Conservation (phyloP, 768 basidiomycete genomes). For the Rhodotorula taiwanensis region DNA sequence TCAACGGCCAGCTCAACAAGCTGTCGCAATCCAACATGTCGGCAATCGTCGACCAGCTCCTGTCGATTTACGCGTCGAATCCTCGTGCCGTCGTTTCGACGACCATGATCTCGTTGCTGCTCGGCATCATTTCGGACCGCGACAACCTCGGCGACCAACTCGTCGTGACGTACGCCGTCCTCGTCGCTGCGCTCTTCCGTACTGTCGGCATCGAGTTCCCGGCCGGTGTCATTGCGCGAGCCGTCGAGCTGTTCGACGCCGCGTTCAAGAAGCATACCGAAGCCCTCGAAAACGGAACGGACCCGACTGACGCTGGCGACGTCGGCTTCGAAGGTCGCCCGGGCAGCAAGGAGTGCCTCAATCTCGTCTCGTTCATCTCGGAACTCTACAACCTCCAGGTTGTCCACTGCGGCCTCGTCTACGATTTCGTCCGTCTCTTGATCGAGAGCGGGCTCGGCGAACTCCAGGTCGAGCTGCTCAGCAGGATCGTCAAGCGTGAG, state of each 20-base stretch:
- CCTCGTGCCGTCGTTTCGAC: constrained; percentile 33
- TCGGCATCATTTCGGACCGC: constrained; percentile 34
- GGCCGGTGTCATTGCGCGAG: constrained; percentile 20
- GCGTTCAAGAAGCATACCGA: constrained; percentile 15
- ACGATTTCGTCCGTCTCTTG: constrained; percentile 75
- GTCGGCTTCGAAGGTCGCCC: constrained; percentile 31
- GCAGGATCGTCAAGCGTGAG: constrained; percentile 73
- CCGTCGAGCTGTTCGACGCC: constrained; percentile 21
- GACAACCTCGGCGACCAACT: constrained; percentile 39
- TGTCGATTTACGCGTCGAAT: constrained; percentile 27
- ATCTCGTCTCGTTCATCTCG: constrained; percentile 76
- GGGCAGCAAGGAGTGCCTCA: constrained; percentile 77
- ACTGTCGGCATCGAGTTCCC: constrained; percentile 32
- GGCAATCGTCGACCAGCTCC: constrained; percentile 31
- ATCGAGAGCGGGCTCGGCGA: constrained; percentile 60
- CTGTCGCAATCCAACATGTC: constrained; percentile 35
- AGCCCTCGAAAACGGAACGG: not conserved
- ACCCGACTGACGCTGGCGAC: not conserved
- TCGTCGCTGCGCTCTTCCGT: constrained; percentile 34
- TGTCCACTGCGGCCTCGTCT: constrained; percentile 77
- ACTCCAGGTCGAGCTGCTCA: constrained; percentile 73
- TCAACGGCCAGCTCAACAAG: constrained; percentile 39
- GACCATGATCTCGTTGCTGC: constrained; percentile 26
- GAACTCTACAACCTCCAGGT: constrained; percentile 97
- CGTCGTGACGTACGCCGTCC: constrained; percentile 32